A percentile compares a stretch with the other conserved stretches of the same genome.
phyloP scores from a whole-genome alignment of 2,329 filamentous ascomycete genomes.

The Xylariaceae sp. region DNA sequence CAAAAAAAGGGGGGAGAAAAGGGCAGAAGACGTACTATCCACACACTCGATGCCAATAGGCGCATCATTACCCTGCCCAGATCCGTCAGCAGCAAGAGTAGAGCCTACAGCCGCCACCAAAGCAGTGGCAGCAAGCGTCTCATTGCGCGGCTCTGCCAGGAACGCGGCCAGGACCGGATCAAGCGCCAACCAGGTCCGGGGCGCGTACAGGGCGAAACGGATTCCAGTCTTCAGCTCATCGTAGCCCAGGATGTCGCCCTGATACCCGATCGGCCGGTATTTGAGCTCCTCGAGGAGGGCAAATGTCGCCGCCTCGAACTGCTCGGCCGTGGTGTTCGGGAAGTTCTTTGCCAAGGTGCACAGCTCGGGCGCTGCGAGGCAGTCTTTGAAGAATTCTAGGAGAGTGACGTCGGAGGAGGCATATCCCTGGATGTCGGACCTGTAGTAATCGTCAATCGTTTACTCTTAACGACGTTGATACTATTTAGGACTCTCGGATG shows the following conservation, averaged over 20 bases:
- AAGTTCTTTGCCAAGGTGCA: conserved; percentile 27
- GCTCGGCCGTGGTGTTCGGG: conserved; percentile 29
- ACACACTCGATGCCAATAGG: conserved; percentile 32
- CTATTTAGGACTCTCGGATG: background rate
- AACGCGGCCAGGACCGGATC: conserved; percentile 14
- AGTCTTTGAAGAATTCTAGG: conserved; percentile 27
- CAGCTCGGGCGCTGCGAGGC: conserved; percentile 23
- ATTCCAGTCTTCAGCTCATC: conserved; percentile 20
- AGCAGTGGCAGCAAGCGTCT: background rate
- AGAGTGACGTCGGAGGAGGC: conserved; percentile 28
- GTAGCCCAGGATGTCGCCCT: conserved; percentile 25
- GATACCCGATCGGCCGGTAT: conserved; percentile 25
- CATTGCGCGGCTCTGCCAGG: conserved; percentile 15
- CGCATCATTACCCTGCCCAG: conserved; percentile 10
- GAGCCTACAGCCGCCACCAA: background rate
- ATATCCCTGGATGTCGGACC: conserved; percentile 25
- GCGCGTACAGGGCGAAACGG: conserved; percentile 20
- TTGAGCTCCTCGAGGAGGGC: conserved; percentile 28
- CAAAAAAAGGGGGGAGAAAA: background rate
- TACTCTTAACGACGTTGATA: background rate
- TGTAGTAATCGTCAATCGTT: background rate
- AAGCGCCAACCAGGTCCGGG: conserved; percentile 14
- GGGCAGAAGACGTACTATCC: conserved; percentile 26
- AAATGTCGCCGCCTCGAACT: conserved; percentile 38
- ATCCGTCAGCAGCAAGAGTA: background rate